Evolutionary conservation across 2,329 filamentous ascomycete genomes (phyloP).

Genomic region (Cercospora sojina): DNA sequence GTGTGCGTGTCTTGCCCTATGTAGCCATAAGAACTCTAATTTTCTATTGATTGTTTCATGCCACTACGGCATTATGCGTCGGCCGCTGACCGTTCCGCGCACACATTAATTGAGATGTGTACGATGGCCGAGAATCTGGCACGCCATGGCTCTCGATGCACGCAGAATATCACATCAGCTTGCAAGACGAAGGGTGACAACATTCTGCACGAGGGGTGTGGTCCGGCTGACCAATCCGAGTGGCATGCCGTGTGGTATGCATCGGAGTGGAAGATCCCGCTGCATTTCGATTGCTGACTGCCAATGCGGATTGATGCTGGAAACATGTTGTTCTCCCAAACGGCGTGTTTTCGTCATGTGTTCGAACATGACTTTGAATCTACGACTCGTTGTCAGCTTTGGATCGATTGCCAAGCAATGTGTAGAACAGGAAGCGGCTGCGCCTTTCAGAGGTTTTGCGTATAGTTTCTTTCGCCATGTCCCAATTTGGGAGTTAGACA

Average conservation of each 20-base stretch:
- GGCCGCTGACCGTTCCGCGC: not conserved
- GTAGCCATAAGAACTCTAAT: not conserved
- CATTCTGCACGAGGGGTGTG: not conserved
- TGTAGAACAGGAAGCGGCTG: not conserved
- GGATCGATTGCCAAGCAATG: not conserved
- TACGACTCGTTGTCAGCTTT: not conserved
- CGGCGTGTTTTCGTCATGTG: not conserved
- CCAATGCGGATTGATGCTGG: not conserved
- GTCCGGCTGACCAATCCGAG: not conserved
- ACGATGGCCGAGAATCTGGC: not conserved
- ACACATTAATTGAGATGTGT: not conserved
- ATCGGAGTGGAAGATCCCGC: not conserved
- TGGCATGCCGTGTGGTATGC: not conserved
- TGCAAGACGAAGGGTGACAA: not conserved
- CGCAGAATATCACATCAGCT: not conserved
- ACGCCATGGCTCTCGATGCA: not conserved
- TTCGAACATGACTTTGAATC: not conserved
- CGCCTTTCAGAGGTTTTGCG: conserved; percentile 25
- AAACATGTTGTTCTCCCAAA: not conserved
- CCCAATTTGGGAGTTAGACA: conserved; percentile 25
- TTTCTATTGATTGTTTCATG: not conserved
- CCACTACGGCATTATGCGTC: not conserved
- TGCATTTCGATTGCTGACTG: not conserved
- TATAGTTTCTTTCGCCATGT: conserved; percentile 31
- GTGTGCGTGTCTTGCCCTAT: not conserved